A percentile compares a stretch with the other conserved stretches of the same genome.
Evolutionary conservation across 305 asterid genomes (phyloP).

Genomic region (Fraxinus angustifolia): DNA sequence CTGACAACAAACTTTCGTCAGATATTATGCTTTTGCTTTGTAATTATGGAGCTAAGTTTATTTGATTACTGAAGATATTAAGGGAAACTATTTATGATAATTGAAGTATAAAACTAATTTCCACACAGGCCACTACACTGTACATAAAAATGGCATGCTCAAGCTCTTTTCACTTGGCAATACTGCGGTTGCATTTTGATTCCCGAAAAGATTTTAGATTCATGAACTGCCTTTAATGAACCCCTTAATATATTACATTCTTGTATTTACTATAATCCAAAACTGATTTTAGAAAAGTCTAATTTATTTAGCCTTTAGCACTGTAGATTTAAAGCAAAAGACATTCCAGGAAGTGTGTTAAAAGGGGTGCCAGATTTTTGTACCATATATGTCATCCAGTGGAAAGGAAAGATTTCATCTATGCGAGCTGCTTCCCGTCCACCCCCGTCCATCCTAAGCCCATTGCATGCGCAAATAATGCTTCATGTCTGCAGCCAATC

Average conservation of each 20-base stretch:
- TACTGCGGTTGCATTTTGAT: neutral
- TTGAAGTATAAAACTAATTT: neutral
- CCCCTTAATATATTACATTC: neutral
- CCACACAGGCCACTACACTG: neutral
- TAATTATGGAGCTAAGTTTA: neutral
- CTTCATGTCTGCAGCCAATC: conserved; percentile 8
- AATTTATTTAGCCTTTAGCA: neutral
- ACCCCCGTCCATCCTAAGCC: conserved; percentile 22
- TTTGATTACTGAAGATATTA: neutral
- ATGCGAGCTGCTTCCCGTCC: conserved; percentile 32
- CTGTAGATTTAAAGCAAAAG: conserved; percentile 27
- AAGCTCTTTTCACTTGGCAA: neutral
- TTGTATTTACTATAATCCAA: neutral
- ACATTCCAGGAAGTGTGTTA: conserved; percentile 21
- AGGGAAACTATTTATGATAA: neutral
- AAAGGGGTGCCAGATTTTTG: conserved; percentile 34
- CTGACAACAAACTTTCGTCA: neutral
- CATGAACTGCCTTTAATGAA: neutral
- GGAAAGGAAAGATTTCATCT: conserved; percentile 29
- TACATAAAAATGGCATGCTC: neutral
- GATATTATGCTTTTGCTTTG: neutral
- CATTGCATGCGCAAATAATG: conserved; percentile 23
- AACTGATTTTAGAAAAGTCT: neutral
- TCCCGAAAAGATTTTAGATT: neutral
- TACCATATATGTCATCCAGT: conserved; percentile 27